Evolutionary conservation across 768 basidiomycete species (phyloP), one percentile per base, ranked within the genome.

Genomic region (Hygrophorus russula): DNA sequence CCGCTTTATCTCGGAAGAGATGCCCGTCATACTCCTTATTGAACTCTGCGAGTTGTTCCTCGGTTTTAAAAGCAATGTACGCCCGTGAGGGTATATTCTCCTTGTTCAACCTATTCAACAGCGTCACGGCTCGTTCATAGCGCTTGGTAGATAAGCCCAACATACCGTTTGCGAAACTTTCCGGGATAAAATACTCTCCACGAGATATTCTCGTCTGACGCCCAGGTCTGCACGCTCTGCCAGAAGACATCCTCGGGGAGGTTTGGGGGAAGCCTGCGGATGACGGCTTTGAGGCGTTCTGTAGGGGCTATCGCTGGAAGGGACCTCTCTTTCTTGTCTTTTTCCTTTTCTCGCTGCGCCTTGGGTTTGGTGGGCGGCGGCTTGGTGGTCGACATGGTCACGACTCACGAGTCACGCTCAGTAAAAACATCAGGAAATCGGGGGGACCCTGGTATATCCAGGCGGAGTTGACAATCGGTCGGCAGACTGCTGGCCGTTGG

Each of bases 241-340:
- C 94, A 99, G 63, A 99, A 98, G 42, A 96, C 64, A 2, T 78
- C 78, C 53, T 92, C 91, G 3, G 94, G 94, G 2, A 99, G 69
- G 53, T 92, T 90, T 10, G 93, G 85, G 0, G 94, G 94, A 4
- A 97, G 69, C 31, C 89, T 67, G 34, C 94, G 79, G 13, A 97
- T 81, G 50, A 96, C 73, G 24, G 80, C 80, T 70, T 99, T 98
- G 53, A 91, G 65, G 4, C 84, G 76, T 48, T 84, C 82, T 4
- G 61, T 60, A 14, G 63, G 60, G 14, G 45, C 56, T 3, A 43
- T 51, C 13, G 46, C 60, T 11, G 61, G 62, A 1, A 56, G 51
- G 31, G 53, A 63, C 24, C 46, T 46, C 48, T 65, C 63, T 48
- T 62, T 66, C 36, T 58, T 60, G 19, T 65, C 62, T 46, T 59